phyloP scores from a whole-genome alignment of 176 grass and related monocot genomes.

The Oryza punctata region DNA sequence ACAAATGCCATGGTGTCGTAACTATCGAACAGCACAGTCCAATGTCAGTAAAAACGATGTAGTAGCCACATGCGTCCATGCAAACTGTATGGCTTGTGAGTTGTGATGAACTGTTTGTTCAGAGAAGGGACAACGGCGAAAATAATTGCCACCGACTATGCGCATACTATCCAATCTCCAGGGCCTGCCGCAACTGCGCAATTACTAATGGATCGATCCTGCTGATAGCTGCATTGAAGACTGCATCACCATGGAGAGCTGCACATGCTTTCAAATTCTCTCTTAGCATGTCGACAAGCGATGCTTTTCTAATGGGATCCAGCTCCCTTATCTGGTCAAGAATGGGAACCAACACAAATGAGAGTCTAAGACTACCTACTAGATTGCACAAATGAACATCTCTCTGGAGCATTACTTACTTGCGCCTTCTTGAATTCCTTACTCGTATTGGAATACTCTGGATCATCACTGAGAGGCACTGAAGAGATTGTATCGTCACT shows the following conservation, averaged over 20 bases:
- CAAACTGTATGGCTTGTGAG: neutral
- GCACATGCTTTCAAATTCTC: conserved; percentile 64
- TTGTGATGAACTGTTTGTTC: neutral
- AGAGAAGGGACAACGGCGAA: neutral
- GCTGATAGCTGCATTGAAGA: conserved; percentile 52
- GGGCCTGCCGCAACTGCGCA: conserved; percentile 55
- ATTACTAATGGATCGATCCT: conserved; percentile 58
- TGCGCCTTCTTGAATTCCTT: conserved; percentile 59
- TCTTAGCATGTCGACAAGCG: conserved; percentile 50
- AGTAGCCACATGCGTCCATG: neutral
- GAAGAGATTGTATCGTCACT: conserved; percentile 59
- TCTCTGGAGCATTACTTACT: conserved; percentile 28
- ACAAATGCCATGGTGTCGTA: neutral
- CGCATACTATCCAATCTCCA: conserved; percentile 49
- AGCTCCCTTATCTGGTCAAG: neutral
- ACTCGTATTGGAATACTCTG: conserved; percentile 38
- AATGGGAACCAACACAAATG: neutral
- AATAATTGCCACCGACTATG: conserved; percentile 9
- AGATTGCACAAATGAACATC: neutral
- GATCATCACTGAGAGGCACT: conserved; percentile 21
- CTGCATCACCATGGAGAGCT: conserved; percentile 55
- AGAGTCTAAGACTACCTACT: neutral
- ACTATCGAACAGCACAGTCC: neutral
- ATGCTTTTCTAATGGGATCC: conserved; percentile 57
- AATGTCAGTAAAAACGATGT: neutral